Conservation (phyloP, 2,329 filamentous ascomycete species). For the Nigrospora sphaerica region DNA sequence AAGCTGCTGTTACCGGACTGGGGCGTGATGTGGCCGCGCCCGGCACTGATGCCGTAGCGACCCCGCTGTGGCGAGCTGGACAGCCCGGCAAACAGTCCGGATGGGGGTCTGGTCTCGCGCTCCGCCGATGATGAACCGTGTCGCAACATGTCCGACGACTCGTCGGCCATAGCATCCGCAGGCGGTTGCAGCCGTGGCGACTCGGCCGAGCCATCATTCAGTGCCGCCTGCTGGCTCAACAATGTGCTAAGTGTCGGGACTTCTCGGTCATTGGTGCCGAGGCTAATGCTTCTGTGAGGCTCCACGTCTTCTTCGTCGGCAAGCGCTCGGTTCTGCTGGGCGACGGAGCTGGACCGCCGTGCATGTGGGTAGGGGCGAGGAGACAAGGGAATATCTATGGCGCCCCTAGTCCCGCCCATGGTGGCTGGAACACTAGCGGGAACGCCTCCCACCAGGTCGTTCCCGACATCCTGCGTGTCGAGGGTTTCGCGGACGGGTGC, state of each 20-base stretch:
- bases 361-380: constrained; percentile 51
- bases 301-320: constrained; percentile 55
- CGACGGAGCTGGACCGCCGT: constrained; percentile 63
- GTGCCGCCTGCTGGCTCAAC: constrained; percentile 37
- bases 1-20: constrained; percentile 25
- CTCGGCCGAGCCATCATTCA: constrained; percentile 26
- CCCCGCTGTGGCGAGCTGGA: constrained; percentile 40
- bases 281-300: constrained; percentile 58
- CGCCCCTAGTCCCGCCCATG: constrained; percentile 46
- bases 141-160: constrained; percentile 28
- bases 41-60: constrained; percentile 32
- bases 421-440: constrained; percentile 29
- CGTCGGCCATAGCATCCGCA: constrained; percentile 31
- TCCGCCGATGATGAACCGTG: constrained; percentile 30
- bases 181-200: constrained; percentile 31
- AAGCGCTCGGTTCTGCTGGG: constrained; percentile 50
- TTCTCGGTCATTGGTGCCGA: constrained; percentile 58
- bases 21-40: constrained; percentile 22
- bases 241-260: constrained; percentile 59
- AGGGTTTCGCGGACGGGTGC: constrained; percentile 18
- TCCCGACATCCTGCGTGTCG: constrained; percentile 15
- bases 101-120: constrained; percentile 37
- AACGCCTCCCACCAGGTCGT: constrained; percentile 23
- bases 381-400: constrained; percentile 68
- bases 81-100: constrained; percentile 29